These are phyloP conservation scores for Aphanomyces stellatus DNA, from an alignment of 352 stramenopile species.

Conservation along the genomic window DNA sequence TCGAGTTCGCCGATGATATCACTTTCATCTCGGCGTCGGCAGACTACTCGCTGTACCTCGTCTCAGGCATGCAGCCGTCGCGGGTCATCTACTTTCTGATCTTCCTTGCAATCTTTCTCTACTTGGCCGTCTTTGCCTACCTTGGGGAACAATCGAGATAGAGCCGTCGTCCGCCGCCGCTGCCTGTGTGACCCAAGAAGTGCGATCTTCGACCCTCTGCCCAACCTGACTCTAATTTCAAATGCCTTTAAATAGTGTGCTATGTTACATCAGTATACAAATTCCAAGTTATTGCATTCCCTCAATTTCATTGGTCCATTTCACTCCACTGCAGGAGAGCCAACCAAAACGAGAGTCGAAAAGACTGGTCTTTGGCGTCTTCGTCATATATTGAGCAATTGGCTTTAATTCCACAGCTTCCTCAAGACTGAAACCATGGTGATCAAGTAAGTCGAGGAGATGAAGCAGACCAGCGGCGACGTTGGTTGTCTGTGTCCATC, in stretches of 20 bases:
- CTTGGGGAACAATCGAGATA: not conserved
- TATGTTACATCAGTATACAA: not conserved
- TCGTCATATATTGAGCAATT: constrained; percentile 15
- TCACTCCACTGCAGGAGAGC: not conserved
- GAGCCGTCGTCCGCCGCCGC: not conserved
- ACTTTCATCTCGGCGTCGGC: not conserved
- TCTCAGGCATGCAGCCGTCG: not conserved
- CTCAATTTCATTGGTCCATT: not conserved
- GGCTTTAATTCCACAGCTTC: constrained; percentile 19
- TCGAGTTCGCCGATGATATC: not conserved
- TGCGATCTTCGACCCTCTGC: not conserved
- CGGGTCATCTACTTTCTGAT: not conserved
- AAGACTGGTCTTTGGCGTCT: constrained; percentile 13
- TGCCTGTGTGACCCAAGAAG: not conserved
- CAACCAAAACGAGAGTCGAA: constrained; percentile 11
- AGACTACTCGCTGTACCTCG: constrained; percentile 5
- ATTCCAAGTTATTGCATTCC: not conserved
- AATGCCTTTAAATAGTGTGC: not conserved
- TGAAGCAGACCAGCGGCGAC: too few relatives aligned
- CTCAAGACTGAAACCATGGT: constrained; percentile 54
- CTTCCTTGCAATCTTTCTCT: not conserved
- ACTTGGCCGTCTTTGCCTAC: not conserved
- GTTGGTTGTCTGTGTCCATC: too few relatives aligned
- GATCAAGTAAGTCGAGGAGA: constrained; percentile 85
- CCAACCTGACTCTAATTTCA: not conserved